phyloP scores from a whole-genome alignment of 164 flowering plant genomes.

The Warburgia ugandensis region DNA sequence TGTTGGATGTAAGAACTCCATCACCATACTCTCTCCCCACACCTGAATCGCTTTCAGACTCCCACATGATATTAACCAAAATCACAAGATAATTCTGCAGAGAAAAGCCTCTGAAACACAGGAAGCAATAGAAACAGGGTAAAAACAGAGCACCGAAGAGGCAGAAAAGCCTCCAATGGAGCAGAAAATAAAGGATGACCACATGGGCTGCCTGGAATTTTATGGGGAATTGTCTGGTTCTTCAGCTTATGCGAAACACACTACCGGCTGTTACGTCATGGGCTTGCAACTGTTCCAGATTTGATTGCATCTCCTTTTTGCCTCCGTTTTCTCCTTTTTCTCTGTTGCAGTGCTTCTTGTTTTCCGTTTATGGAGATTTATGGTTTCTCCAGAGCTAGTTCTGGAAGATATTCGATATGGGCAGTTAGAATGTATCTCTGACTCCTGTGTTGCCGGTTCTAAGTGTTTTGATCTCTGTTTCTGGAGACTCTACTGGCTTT shows the following conservation, averaged over 20 bases:
- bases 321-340: too few relatives aligned
- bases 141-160: constrained; percentile 6
- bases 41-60: constrained; percentile 60
- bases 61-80: constrained; percentile 53
- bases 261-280: constrained; percentile 71
- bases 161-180: constrained; percentile 5
- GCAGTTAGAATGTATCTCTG: too few relatives aligned
- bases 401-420: too few relatives aligned
- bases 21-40: constrained; percentile 56
- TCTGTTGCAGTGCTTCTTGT: too few relatives aligned
- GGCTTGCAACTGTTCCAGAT: constrained; percentile 23
- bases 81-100: constrained; percentile 4
- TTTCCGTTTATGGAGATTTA: too few relatives aligned
- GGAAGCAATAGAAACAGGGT: not conserved
- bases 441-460: too few relatives aligned
- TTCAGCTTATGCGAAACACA: constrained; percentile 13
- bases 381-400: too few relatives aligned
- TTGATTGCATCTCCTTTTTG: constrained; percentile 8
- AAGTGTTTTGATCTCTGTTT: too few relatives aligned
- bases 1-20: constrained; percentile 50
- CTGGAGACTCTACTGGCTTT: too few relatives aligned
- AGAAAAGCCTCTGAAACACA: constrained; percentile 8
- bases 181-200: constrained; percentile 21
- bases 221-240: constrained; percentile 37
- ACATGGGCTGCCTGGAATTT: constrained; percentile 61